Conservation (phyloP, 305 asterid genomes). For the Plantago lanceolata region DNA sequence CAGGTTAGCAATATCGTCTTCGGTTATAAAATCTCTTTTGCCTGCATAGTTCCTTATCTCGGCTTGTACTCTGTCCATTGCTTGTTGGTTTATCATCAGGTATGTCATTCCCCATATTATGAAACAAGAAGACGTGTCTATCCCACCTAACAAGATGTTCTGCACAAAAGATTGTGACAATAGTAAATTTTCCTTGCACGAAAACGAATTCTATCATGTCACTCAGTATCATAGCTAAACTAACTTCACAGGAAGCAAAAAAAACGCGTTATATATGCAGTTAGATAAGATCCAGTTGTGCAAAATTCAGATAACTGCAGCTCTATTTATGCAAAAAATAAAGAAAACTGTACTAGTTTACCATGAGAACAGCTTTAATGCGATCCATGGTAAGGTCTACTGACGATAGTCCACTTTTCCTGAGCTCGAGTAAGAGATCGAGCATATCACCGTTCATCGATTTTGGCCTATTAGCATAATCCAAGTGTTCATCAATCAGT, state of each 20-base stretch:
- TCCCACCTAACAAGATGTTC: slow-evolving; percentile 15
- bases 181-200: not conserved
- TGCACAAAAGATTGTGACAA: not conserved
- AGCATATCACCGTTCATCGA: slow-evolving; percentile 19
- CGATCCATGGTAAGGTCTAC: slow-evolving; percentile 13
- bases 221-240: not conserved
- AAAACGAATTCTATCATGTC: not conserved
- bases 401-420: not conserved
- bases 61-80: slow-evolving; percentile 9
- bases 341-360: not conserved
- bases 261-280: not conserved
- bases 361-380: slow-evolving; percentile 29
- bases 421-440: slow-evolving; percentile 20
- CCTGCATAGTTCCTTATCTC: slow-evolving; percentile 4
- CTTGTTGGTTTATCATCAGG: not conserved
- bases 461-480: slow-evolving; percentile 18
- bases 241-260: not conserved
- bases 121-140: not conserved
- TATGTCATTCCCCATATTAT: slow-evolving; percentile 12
- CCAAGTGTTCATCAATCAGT: slow-evolving; percentile 24
- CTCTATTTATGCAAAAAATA: not conserved
- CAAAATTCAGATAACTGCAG: not conserved
- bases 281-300: not conserved
- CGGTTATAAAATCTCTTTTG: not conserved
- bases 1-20: slow-evolving; percentile 10